Conservation (phyloP, 495 filamentous ascomycete species). For the Cetradonia linearis region DNA sequence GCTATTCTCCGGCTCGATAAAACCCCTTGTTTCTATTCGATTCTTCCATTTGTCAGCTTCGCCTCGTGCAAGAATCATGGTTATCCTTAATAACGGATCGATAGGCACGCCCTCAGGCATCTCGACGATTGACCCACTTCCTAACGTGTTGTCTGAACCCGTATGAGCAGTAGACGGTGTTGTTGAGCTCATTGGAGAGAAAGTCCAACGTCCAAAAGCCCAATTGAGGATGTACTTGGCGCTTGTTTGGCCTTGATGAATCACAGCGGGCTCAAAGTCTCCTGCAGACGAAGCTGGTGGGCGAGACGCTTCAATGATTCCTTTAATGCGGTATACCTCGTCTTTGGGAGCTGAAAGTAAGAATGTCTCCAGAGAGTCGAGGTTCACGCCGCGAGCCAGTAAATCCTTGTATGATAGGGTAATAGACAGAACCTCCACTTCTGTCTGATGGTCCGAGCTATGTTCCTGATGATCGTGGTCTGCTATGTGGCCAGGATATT, state of each 20-base stretch:
- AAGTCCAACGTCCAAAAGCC: slow-evolving; percentile 95
- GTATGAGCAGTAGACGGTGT: slow-evolving; percentile 31
- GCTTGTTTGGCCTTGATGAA: slow-evolving; percentile 24
- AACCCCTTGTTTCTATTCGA: slow-evolving; percentile 53
- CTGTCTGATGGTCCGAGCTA: slow-evolving; percentile 55
- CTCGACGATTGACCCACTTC: slow-evolving; percentile 26
- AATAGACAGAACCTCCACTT: slow-evolving; percentile 83
- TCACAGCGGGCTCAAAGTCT: slow-evolving; percentile 27
- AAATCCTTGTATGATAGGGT: slow-evolving; percentile 41
- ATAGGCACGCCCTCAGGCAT: slow-evolving; percentile 1
- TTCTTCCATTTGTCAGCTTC: slow-evolving; percentile 88
- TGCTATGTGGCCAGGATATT: slow-evolving; percentile 10
- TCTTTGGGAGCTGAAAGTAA: slow-evolving; percentile 69
- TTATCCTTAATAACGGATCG: slow-evolving; percentile 57
- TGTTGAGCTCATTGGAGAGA: slow-evolving; percentile 47
- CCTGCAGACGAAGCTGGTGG: slow-evolving; percentile 52
- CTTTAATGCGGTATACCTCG: slow-evolving; percentile 92
- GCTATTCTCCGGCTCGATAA: slow-evolving; percentile 41
- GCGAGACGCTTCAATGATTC: slow-evolving; percentile 52
- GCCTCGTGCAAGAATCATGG: slow-evolving; percentile 71
- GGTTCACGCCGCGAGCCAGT: slow-evolving; percentile 42
- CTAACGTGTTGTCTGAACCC: slow-evolving; percentile 24
- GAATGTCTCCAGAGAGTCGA: slow-evolving; percentile 52
- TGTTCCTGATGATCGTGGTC: slow-evolving; percentile 35
- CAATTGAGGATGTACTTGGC: slow-evolving; percentile 80